Conservation (phyloP, 106 monocot species). For the Phalaenopsis aphrodite region DNA sequence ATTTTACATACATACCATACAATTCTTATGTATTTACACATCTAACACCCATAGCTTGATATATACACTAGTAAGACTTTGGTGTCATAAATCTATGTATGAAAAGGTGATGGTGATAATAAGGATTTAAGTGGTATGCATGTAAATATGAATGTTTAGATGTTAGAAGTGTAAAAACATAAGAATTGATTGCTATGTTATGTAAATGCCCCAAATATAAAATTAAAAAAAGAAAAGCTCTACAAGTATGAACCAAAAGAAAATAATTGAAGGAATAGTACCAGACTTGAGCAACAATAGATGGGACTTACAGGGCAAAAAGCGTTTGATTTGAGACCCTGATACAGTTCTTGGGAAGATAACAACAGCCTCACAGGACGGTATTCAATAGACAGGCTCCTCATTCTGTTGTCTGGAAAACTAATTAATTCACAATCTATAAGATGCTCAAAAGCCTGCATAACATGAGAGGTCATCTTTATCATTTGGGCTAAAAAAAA, state of each 20-base stretch:
- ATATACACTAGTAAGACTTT: too few relatives aligned
- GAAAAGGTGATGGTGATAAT: too few relatives aligned
- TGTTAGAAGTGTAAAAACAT: too few relatives aligned
- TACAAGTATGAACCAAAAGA: background rate
- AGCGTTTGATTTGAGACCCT: slow-evolving; percentile 54
- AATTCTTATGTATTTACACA: too few relatives aligned
- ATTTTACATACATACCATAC: too few relatives aligned
- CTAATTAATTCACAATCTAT: slow-evolving; percentile 58
- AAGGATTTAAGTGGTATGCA: too few relatives aligned
- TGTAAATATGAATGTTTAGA: too few relatives aligned
- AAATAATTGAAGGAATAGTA: background rate
- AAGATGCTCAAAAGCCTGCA: slow-evolving; percentile 92
- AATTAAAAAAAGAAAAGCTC: too few relatives aligned
- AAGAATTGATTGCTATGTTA: too few relatives aligned
- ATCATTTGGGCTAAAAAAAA: background rate
- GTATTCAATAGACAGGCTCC: slow-evolving; percentile 54
- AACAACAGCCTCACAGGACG: slow-evolving; percentile 71
- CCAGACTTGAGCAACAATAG: background rate
- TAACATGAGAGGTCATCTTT: background rate
- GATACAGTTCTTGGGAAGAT: slow-evolving; percentile 57
- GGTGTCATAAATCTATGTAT: too few relatives aligned
- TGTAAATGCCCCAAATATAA: too few relatives aligned
- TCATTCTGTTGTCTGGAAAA: slow-evolving; percentile 42
- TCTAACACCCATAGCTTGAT: too few relatives aligned
- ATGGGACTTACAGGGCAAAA: slow-evolving; percentile 74